A percentile compares a stretch with the other conserved stretches of the same genome.
phyloP scores from a whole-genome alignment of 345 rosid genomes.

The Heritiera fomes region DNA sequence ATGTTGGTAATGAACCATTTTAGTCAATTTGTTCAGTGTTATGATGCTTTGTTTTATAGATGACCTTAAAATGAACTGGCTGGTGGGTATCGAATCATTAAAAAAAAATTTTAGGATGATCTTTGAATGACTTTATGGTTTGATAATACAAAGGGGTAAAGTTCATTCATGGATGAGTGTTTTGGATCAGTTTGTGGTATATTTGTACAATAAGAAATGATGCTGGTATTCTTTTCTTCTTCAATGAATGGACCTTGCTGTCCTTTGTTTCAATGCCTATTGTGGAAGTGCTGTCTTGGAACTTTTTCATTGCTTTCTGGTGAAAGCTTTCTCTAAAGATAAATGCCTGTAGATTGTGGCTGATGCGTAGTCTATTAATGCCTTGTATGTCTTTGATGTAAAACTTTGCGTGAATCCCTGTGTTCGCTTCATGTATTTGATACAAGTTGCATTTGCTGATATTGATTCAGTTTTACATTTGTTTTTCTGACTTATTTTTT shows the following conservation, averaged over 20 bases:
- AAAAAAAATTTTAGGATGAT: background rate
- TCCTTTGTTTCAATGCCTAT: background rate
- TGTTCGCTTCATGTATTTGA: background rate
- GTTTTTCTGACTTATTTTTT: background rate
- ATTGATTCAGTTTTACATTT: background rate
- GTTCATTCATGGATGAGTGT: background rate
- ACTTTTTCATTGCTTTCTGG: background rate
- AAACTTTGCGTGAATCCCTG: slow-evolving; percentile 4
- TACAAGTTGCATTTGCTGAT: background rate
- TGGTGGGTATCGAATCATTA: background rate
- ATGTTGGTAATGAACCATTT: background rate
- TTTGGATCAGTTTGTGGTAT: background rate
- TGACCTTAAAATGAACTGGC: slow-evolving; percentile 1
- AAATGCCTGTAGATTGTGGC: background rate
- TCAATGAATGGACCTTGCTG: background rate
- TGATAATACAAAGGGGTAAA: background rate
- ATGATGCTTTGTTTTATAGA: background rate
- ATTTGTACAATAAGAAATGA: background rate
- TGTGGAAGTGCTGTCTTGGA: background rate
- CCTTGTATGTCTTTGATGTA: background rate
- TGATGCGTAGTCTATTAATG: background rate
- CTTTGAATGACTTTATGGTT: background rate
- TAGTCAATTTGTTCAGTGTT: background rate
- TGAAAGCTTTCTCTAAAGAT: background rate
- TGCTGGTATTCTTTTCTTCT: background rate